Evolutionary conservation across 495 filamentous ascomycete genomes (phyloP).

Genomic region (Annulohypoxylon stygium): DNA sequence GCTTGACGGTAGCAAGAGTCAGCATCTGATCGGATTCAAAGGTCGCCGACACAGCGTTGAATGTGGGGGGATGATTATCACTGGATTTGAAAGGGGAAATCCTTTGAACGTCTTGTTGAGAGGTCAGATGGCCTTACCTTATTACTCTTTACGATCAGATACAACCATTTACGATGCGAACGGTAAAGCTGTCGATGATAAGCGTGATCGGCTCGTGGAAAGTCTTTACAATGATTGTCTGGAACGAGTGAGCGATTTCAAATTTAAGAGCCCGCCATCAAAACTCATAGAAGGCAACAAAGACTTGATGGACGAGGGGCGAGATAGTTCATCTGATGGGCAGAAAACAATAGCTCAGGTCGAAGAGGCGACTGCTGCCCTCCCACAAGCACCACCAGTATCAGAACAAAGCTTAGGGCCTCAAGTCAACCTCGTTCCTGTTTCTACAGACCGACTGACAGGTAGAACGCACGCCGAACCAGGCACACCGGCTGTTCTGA

Average conservation of each 20-base stretch:
- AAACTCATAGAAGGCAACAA: conserved; percentile 86
- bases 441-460: conserved; percentile 69
- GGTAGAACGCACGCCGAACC: conserved; percentile 71
- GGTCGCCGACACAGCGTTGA: conserved; percentile 86
- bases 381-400: conserved; percentile 60
- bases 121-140: conserved; percentile 88
- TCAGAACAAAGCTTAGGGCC: conserved; percentile 63
- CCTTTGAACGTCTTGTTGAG: conserved; percentile 90
- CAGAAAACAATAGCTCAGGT: conserved; percentile 77
- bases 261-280: conserved; percentile 75
- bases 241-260: conserved; percentile 89
- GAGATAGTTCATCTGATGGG: conserved; percentile 78
- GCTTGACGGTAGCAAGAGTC: conserved; percentile 59
- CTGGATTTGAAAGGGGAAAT: conserved; percentile 95
- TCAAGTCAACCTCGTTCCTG: conserved; percentile 67
- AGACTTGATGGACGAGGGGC: conserved; percentile 83
- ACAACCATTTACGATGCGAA: conserved; percentile 92
- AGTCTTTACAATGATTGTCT: conserved; percentile 94
- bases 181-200: conserved; percentile 81
- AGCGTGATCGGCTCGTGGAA: conserved; percentile 85
- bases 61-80: conserved; percentile 97
- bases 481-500: conserved; percentile 68
- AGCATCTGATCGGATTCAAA: conserved; percentile 53
- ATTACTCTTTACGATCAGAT: conserved; percentile 85
- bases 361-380: conserved; percentile 69